These are phyloP conservation scores for Lasiodiplodia hormozganensis DNA, from an alignment of 2,329 filamentous ascomycete genomes.

Conservation along the genomic window DNA sequence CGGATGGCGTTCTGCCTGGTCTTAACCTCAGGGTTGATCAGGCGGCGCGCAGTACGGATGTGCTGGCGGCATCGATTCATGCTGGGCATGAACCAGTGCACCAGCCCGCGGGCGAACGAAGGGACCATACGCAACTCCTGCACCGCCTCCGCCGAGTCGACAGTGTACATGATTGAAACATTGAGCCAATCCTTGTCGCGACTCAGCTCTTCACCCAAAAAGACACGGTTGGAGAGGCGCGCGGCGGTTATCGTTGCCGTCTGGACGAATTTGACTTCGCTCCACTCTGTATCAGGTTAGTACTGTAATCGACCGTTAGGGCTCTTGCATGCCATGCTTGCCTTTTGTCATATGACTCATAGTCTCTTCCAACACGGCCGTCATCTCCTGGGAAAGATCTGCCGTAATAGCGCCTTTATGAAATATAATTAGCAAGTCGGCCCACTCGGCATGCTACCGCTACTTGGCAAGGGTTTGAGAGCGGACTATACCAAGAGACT, in stretches of 20 bases:
- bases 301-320: background rate
- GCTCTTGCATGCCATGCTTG: background rate
- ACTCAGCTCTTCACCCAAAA: constrained; percentile 47
- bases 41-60: constrained; percentile 40
- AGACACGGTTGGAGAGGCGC: constrained; percentile 38
- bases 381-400: background rate
- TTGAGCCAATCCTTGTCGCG: constrained; percentile 50
- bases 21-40: constrained; percentile 45
- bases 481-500: background rate
- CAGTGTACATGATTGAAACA: constrained; percentile 43
- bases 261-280: constrained; percentile 37
- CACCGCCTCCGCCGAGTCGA: constrained; percentile 43
- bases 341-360: background rate
- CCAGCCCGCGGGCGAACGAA: constrained; percentile 41
- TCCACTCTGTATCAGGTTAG: constrained; percentile 14
- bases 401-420: background rate
- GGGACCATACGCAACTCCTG: constrained; percentile 46
- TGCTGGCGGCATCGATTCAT: constrained; percentile 36
- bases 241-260: constrained; percentile 50
- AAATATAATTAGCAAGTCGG: background rate
- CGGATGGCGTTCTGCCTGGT: constrained; percentile 33
- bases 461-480: background rate
- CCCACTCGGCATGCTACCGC: too few species aligned
- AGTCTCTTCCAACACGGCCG: background rate
- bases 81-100: constrained; percentile 45